A percentile compares a stretch with the other conserved stretches of the same genome.
These are phyloP conservation scores for Plectranthus barbatus DNA, from an alignment of 257 asterid species.

Conservation along the genomic window DNA sequence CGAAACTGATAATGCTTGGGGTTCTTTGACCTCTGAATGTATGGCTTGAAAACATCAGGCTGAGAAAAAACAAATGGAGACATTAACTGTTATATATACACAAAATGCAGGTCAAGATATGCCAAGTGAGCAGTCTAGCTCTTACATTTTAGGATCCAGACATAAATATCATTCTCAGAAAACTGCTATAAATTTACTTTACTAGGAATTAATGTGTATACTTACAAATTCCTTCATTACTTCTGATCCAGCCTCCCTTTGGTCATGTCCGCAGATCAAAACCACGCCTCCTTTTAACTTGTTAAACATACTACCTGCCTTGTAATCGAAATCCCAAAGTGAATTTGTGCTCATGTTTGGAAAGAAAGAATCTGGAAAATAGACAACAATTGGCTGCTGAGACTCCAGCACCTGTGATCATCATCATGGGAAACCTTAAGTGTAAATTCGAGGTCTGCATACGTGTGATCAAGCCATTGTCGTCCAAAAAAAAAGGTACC, in stretches of 20 bases:
- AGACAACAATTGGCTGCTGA: conserved; percentile 62
- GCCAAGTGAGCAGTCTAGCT: no score
- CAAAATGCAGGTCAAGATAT: no score
- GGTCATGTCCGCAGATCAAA: conserved; percentile 62
- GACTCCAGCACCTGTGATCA: conserved; percentile 26
- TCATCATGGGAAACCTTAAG: background rate
- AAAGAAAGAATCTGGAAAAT: conserved; percentile 55
- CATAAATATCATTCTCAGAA: no score
- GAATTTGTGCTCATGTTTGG: conserved; percentile 49
- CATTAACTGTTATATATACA: no score
- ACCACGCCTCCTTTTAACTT: conserved; percentile 49
- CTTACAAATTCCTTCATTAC: conserved; percentile 74
- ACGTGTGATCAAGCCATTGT: no score
- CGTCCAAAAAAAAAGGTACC: conserved; percentile 26
- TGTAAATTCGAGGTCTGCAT: background rate
- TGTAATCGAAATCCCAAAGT: conserved; percentile 36
- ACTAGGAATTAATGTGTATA: no score
- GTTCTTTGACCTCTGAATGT: conserved; percentile 37
- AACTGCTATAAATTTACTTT: no score
- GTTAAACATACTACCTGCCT: conserved; percentile 55
- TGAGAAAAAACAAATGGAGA: conserved; percentile 37
- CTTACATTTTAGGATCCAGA: no score
- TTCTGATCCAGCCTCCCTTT: no score
- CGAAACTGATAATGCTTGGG: conserved; percentile 28
- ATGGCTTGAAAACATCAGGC: conserved; percentile 47